phyloP scores from a whole-genome alignment of 2,329 filamentous ascomycete species.

The Fusarium beomiforme region DNA sequence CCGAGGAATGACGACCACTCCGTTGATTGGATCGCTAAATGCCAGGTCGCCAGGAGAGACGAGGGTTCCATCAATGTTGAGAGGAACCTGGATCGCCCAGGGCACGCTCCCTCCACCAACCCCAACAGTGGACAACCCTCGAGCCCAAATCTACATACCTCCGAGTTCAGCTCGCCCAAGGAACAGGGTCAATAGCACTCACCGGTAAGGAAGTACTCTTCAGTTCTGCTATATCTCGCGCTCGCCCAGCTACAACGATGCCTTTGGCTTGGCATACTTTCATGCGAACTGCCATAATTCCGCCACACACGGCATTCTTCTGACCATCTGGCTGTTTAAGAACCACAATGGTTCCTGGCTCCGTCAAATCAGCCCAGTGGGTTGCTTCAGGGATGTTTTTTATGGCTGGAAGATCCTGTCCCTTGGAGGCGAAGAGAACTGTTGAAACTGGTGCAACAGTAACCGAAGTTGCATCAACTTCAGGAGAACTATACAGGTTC shows the following conservation, averaged over 20 bases:
- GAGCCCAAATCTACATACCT: slow-evolving; percentile 61
- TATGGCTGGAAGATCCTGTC: slow-evolving; percentile 47
- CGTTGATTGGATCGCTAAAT: slow-evolving; percentile 75
- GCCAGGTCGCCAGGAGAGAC: slow-evolving; percentile 71
- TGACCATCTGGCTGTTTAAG: slow-evolving; percentile 73
- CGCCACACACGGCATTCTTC: slow-evolving; percentile 77
- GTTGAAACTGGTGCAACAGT: slow-evolving; percentile 67
- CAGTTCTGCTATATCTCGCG: slow-evolving; percentile 73
- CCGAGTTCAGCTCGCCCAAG: slow-evolving; percentile 27
- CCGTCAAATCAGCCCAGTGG: slow-evolving; percentile 75
- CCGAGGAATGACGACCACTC: slow-evolving; percentile 73
- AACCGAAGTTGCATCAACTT: slow-evolving; percentile 41
- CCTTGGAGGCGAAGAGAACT: slow-evolving; percentile 70
- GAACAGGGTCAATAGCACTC: slow-evolving; percentile 44
- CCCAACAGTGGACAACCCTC: slow-evolving; percentile 66
- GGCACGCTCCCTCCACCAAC: slow-evolving; percentile 65
- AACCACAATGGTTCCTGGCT: slow-evolving; percentile 69
- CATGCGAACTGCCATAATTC: slow-evolving; percentile 79
- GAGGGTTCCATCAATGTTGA: slow-evolving; percentile 55
- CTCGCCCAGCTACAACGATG: slow-evolving; percentile 73
- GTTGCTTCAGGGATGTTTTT: slow-evolving; percentile 65
- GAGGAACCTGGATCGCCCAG: slow-evolving; percentile 60
- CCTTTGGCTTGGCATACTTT: slow-evolving; percentile 67
- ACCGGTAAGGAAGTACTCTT: slow-evolving; percentile 65
- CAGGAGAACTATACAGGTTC: slow-evolving; percentile 46